A percentile compares a stretch with the other conserved stretches of the same genome.
phyloP scores from a whole-genome alignment of 495 filamentous ascomycete species.

The Parathielavia hyrcaniae region DNA sequence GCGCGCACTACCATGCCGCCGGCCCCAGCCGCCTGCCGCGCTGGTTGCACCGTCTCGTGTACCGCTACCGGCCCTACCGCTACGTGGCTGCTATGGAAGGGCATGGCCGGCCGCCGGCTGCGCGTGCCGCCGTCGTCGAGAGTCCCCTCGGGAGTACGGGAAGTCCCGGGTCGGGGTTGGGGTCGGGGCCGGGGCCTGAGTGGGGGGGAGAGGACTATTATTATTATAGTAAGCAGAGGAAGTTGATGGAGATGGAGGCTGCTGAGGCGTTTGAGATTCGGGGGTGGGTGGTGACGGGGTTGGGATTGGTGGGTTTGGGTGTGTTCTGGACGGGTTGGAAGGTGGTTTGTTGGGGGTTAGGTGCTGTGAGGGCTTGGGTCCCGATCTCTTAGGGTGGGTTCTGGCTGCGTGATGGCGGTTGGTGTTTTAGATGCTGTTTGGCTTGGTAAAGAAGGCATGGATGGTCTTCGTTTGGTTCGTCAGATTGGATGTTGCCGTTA shows the following conservation, averaged over 20 bases:
- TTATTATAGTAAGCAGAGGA: constrained; percentile 48
- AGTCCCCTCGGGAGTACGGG: not conserved
- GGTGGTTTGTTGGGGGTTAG: constrained; percentile 18
- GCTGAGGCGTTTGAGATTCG: constrained; percentile 48
- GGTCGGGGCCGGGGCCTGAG: not conserved
- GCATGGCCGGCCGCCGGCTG: not conserved
- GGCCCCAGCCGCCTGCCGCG: constrained; percentile 29
- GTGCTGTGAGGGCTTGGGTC: not conserved
- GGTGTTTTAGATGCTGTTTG: not conserved
- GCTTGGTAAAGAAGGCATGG: not conserved
- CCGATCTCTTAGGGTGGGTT: not conserved
- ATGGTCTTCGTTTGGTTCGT: not conserved
- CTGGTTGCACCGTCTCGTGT: constrained; percentile 39
- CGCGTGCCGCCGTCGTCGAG: not conserved
- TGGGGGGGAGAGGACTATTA: constrained; percentile 31
- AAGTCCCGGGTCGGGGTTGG: not conserved
- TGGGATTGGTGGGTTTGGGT: constrained; percentile 29
- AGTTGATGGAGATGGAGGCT: constrained; percentile 47
- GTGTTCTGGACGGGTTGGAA: constrained; percentile 31
- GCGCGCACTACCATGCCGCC: constrained; percentile 37
- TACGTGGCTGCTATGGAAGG: constrained; percentile 15
- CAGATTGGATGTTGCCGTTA: no score
- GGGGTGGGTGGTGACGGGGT: constrained; percentile 32
- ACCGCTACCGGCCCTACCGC: constrained; percentile 30
- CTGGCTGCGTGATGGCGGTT: not conserved